A percentile compares a stretch with the other conserved stretches of the same genome.
phyloP scores from a whole-genome alignment of 208 protist species.

The Endotrypanum monterogeii region DNA sequence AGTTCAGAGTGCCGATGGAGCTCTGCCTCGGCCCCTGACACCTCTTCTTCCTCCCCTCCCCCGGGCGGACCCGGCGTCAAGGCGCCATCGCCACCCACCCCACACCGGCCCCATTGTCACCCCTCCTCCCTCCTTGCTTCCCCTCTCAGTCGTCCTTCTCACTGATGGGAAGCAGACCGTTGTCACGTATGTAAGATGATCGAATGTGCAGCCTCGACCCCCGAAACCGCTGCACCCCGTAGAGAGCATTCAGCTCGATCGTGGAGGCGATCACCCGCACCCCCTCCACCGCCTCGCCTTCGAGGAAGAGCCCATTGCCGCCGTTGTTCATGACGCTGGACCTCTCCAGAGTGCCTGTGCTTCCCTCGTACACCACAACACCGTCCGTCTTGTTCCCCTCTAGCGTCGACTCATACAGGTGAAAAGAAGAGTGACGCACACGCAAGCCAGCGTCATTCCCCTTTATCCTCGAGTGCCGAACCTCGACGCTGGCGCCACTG shows the following conservation, averaged over 20 bases:
- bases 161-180: constrained; percentile 62
- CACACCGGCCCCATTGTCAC: neutral
- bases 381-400: constrained; percentile 54
- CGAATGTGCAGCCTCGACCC: constrained; percentile 52
- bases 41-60: neutral
- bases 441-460: constrained; percentile 55
- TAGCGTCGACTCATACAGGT: constrained; percentile 45
- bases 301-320: constrained; percentile 63
- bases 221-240: constrained; percentile 62
- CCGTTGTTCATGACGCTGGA: constrained; percentile 52
- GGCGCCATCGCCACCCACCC: neutral
- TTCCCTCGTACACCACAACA: constrained; percentile 50
- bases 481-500: constrained; percentile 31
- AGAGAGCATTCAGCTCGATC: constrained; percentile 66
- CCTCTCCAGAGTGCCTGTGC: constrained; percentile 36
- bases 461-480: constrained; percentile 48
- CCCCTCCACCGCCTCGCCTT: constrained; percentile 22
- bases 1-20: neutral
- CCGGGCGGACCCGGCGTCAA: neutral
- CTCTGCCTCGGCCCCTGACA: neutral
- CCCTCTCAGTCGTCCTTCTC: constrained; percentile 17
- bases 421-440: constrained; percentile 20
- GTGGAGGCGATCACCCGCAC: constrained; percentile 45
- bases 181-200: constrained; percentile 56
- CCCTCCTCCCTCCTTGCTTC: neutral